These are phyloP conservation scores for Penicillium paxilli DNA, from an alignment of 495 filamentous ascomycete species.

Conservation along the genomic window DNA sequence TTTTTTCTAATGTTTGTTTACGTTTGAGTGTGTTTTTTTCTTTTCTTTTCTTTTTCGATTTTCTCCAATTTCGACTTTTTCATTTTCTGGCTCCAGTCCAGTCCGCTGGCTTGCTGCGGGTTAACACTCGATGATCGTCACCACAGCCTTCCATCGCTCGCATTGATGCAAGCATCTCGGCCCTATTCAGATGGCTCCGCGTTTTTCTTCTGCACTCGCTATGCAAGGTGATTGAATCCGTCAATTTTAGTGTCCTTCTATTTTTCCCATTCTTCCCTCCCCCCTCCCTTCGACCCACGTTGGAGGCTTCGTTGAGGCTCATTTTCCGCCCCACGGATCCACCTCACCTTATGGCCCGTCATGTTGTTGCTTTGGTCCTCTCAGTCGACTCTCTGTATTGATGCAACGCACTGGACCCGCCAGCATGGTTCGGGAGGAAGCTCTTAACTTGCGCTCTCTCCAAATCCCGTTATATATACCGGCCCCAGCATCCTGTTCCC, in stretches of 20 bases:
- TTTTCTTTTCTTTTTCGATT: not conserved
- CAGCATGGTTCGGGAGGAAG: slow-evolving; percentile 5
- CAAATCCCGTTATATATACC: slow-evolving; percentile 15
- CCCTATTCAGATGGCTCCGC: not conserved
- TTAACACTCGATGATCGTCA: not conserved
- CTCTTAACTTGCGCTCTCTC: not conserved
- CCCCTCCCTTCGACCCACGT: not conserved
- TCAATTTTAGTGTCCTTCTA: not conserved
- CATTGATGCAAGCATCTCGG: not conserved
- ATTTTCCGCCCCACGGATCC: slow-evolving; percentile 14
- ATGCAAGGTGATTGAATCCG: not conserved
- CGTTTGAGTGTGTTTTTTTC: too few species aligned
- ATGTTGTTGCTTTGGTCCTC: slow-evolving; percentile 1
- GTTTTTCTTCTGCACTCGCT: not conserved
- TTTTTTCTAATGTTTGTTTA: not conserved
- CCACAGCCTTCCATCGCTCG: not conserved
- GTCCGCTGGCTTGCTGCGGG: not conserved
- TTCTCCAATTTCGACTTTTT: too few species aligned
- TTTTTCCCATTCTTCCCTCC: not conserved
- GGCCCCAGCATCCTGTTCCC: not conserved
- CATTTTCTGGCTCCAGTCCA: not conserved
- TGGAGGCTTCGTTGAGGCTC: slow-evolving; percentile 20
- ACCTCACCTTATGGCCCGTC: slow-evolving; percentile 3
- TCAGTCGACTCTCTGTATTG: slow-evolving; percentile 1
- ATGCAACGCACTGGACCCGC: slow-evolving; percentile 16